Percentiles rank a stretch among this genome's conserved stretches.
Conservation (phyloP, 306 rosid genomes). For the Morella rubra region DNA sequence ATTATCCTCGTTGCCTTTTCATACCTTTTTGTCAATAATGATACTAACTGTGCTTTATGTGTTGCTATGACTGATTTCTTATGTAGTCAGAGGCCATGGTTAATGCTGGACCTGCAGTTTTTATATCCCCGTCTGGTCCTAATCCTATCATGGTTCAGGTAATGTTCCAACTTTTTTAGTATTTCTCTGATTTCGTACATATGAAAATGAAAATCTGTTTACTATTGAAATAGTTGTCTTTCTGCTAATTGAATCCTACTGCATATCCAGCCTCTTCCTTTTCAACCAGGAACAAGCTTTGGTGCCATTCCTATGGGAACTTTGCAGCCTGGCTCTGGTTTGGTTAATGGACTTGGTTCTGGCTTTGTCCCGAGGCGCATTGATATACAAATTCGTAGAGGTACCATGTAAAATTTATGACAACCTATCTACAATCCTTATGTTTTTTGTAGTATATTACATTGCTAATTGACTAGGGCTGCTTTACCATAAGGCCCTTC, state of each 20-base stretch:
- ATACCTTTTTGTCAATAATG: slow-evolving; percentile 29
- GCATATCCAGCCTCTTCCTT: slow-evolving; percentile 79
- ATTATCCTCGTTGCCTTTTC: slow-evolving; percentile 24
- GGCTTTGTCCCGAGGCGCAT: slow-evolving; percentile 83
- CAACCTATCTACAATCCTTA: slow-evolving; percentile 9
- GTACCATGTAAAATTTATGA: slow-evolving; percentile 34
- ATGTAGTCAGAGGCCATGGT: slow-evolving; percentile 92
- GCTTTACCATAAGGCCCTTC: slow-evolving; percentile 56
- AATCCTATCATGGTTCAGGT: slow-evolving; percentile 99
- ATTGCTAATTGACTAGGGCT: slow-evolving; percentile 22
- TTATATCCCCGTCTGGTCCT: slow-evolving; percentile 86
- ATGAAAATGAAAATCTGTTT: background rate
- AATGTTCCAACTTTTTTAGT: slow-evolving; percentile 25
- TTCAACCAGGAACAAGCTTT: slow-evolving; percentile 67
- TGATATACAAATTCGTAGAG: slow-evolving; percentile 95
- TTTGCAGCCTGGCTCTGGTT: slow-evolving; percentile 66
- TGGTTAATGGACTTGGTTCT: slow-evolving; percentile 62
- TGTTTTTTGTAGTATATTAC: slow-evolving; percentile 10
- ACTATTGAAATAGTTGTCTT: slow-evolving; percentile 21
- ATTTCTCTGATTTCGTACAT: slow-evolving; percentile 10
- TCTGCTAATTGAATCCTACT: slow-evolving; percentile 48
- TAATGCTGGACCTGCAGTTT: slow-evolving; percentile 97
- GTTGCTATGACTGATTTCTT: slow-evolving; percentile 23
- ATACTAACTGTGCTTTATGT: slow-evolving; percentile 18
- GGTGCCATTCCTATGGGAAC: slow-evolving; percentile 77